Evolutionary conservation across 768 basidiomycete genomes (phyloP), one percentile per base, ranked within the genome.

Genomic region (Podaxis pistillaris): DNA sequence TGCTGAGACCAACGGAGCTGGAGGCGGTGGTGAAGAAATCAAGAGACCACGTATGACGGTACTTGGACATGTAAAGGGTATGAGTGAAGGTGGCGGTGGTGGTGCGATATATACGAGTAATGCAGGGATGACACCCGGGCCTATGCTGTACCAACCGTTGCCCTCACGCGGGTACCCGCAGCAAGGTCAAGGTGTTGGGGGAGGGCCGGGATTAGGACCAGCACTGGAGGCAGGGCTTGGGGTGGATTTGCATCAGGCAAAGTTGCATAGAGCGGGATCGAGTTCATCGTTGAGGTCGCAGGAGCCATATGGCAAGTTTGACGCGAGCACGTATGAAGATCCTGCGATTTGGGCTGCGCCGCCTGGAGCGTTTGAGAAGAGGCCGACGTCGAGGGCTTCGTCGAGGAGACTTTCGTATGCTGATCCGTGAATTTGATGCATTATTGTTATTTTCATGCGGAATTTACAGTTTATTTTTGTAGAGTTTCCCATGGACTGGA

Each of bases 241-340:
- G 8, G 22, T 38, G 22, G 44, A 64, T 15, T 28, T 59, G 19
- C 51, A 15, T 12, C 41, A 24, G 60, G 26, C 36, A 24, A 38
- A 22, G 2, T 15, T 57, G 30, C 62, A 63, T 9, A 63, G 64
- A 33, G 55, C 59, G 2, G 49, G 59, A 7, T 67, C 66, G 11
- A 52, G 44, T 9, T 46, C 41, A n/a, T 67, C 66, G 41, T 51
- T 67, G 64, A 59, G 63, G 38, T 65, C 64, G n/a, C 61, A 62
- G 36, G 61, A 54, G 15, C 49, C 61, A 4, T 62, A 26, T 56
- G 47, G 61, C 5, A 63, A 59, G 9, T 65, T 61, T 53, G 60
- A 67, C 26, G 50, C 66, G 19, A 41, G 19, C n/a, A 61, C 30
- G 15, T 67, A 67, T 58, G 30, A 61, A 26, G 66, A 67, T 47